A percentile compares a stretch with the other conserved stretches of the same genome.
phyloP scores from a whole-genome alignment of 306 rosid species.

The Rosa persica region DNA sequence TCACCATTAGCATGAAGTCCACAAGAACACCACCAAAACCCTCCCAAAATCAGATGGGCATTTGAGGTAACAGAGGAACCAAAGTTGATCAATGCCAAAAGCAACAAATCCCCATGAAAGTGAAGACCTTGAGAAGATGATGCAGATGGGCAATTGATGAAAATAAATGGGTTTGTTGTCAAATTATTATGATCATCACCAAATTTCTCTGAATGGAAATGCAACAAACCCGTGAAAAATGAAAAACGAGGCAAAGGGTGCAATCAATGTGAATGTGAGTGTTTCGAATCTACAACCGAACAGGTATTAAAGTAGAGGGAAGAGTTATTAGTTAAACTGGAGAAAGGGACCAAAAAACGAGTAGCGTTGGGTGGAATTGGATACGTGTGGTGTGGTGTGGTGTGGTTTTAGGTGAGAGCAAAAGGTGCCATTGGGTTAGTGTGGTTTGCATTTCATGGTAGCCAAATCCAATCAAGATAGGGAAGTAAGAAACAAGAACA shows the following conservation, averaged over 20 bases:
- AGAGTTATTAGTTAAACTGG: constrained; percentile 5
- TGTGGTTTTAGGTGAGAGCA: constrained; percentile 19
- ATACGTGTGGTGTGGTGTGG: constrained; percentile 22
- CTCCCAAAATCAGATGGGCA: constrained; percentile 12
- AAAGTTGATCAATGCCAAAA: constrained; percentile 19
- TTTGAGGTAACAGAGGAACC: constrained; percentile 4
- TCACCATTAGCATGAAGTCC: constrained; percentile 24
- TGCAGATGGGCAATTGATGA: constrained; percentile 12
- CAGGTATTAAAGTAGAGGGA: constrained; percentile 2
- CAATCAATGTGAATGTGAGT: constrained; percentile 23
- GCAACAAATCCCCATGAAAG: constrained; percentile 5
- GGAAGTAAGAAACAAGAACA: neutral
- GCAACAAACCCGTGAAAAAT: constrained; percentile 22
- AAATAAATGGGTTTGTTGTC: constrained; percentile 13
- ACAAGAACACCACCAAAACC: neutral
- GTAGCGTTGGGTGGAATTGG: constrained; percentile 2
- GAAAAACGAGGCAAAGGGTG: constrained; percentile 5
- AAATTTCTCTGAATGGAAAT: neutral
- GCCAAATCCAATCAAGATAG: constrained; percentile 14
- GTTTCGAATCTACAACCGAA: constrained; percentile 31
- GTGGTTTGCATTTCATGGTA: constrained; percentile 30
- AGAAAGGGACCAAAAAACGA: neutral
- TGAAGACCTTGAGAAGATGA: neutral
- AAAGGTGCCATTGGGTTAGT: neutral
- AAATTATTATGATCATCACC: neutral